These are phyloP conservation scores for Physcia stellaris DNA, from an alignment of 495 filamentous ascomycete genomes.

Conservation along the genomic window DNA sequence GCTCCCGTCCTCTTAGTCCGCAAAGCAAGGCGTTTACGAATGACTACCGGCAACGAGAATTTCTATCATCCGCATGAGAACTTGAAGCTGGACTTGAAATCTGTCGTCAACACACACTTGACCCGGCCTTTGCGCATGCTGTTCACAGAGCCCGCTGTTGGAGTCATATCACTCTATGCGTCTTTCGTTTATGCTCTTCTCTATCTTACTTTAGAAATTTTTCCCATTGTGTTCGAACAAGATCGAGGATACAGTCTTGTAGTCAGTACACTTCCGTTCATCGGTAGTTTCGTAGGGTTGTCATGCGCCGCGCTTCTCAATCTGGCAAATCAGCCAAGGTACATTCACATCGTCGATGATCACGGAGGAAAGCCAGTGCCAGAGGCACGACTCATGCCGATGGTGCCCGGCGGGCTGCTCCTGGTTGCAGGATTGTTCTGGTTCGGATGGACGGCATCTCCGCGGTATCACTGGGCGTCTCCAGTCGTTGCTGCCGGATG, in stretches of 20 bases:
- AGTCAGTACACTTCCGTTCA: conserved; percentile 26
- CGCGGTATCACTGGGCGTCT: conserved; percentile 4
- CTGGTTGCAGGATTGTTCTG: conserved; percentile 33
- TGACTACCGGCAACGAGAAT: conserved; percentile 1
- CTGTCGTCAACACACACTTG: conserved; percentile 21
- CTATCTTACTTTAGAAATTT: conserved; percentile 25
- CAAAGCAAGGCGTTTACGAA: neutral
- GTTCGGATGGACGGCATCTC: conserved; percentile 28
- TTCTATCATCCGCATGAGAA: conserved; percentile 20
- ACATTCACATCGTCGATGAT: conserved; percentile 4
- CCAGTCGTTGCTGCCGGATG: conserved; percentile 15
- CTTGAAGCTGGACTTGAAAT: conserved; percentile 17
- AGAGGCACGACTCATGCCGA: conserved; percentile 29
- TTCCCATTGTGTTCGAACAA: conserved; percentile 29
- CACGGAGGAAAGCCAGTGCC: conserved; percentile 18
- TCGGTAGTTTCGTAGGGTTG: conserved; percentile 25
- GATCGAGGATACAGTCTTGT: conserved; percentile 23
- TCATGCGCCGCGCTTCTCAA: conserved; percentile 20
- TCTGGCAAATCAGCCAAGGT: conserved; percentile 17
- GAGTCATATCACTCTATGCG: conserved; percentile 17
- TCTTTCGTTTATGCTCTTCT: conserved; percentile 22
- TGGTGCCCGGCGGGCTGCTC: conserved; percentile 34
- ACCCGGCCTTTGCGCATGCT: conserved; percentile 7
- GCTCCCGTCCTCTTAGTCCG: conserved; percentile 1
- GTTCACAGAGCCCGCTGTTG: conserved; percentile 11